Evolutionary conservation across 257 asterid species (phyloP).

Genomic region (Echites panduratus): DNA sequence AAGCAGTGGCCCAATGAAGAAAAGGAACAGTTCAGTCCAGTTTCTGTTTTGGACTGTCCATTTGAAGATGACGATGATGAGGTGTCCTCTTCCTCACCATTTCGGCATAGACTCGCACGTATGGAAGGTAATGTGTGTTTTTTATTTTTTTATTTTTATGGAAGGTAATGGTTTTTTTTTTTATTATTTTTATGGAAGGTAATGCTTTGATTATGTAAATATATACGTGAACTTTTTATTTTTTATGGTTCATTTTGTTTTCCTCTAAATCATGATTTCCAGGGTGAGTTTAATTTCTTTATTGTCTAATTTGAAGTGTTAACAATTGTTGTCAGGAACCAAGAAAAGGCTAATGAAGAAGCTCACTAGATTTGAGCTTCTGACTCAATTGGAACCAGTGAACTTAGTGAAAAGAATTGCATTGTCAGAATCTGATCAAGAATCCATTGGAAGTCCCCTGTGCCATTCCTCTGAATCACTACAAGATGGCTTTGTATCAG

Average conservation of each 20-base stretch:
- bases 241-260: not conserved
- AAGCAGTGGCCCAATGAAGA: conserved; percentile 51
- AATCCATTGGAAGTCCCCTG: conserved; percentile 25
- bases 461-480: conserved; percentile 19
- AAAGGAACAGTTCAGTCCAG: conserved; percentile 86
- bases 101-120: conserved; percentile 41
- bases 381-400: conserved; percentile 55
- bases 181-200: conserved; percentile 66
- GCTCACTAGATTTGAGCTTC: conserved; percentile 51
- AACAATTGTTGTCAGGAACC: conserved; percentile 34
- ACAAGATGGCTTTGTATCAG: conserved; percentile 19
- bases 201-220: not conserved
- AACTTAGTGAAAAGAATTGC: conserved; percentile 43
- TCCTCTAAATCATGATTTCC: not conserved
- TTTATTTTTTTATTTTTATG: too few species aligned
- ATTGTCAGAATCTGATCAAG: conserved; percentile 39
- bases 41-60: conserved; percentile 71
- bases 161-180: conserved; percentile 67
- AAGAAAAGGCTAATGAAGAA: conserved; percentile 55
- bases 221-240: not conserved
- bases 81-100: conserved; percentile 73
- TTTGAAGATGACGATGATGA: conserved; percentile 78
- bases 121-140: conserved; percentile 53
- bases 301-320: not conserved
- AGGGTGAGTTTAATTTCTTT: too few species aligned